Percentiles rank a stretch among this genome's conserved stretches.
phyloP scores from a whole-genome alignment of 192 early-diverging fungal genomes.

The Allomyces javanicus region DNA sequence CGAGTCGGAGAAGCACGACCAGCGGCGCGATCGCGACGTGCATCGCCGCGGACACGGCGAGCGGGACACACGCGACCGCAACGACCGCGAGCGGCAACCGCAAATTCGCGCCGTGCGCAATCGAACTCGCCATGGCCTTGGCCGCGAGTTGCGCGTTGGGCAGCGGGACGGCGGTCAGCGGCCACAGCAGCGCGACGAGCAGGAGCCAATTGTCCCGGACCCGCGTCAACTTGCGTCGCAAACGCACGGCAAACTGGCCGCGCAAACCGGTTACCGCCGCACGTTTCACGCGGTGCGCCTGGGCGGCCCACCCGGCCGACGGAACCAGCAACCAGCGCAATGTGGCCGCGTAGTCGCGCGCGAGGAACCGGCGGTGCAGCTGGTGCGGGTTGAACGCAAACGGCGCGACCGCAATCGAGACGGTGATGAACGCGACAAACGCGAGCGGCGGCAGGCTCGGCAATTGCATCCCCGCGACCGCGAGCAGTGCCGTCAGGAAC shows the following conservation, averaged over 20 bases:
- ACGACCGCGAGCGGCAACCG: not conserved
- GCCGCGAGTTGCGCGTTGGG: no score
- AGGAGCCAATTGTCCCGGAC: no score
- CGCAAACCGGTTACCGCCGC: no score
- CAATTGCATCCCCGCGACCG: conserved; percentile 52
- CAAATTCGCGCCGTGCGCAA: not conserved
- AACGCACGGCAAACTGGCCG: no score
- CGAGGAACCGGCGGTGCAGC: conserved; percentile 57
- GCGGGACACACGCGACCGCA: not conserved
- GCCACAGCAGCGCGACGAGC: no score
- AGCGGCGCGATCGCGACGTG: not conserved
- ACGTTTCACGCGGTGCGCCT: no score
- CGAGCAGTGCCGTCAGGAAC: conserved; percentile 42
- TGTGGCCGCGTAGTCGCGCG: conserved; percentile 37
- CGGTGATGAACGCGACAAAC: conserved; percentile 66
- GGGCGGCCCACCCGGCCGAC: not conserved
- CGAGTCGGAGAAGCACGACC: not conserved
- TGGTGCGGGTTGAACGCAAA: conserved; percentile 82
- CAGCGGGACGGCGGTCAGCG: no score
- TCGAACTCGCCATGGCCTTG: not conserved
- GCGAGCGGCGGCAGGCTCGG: conserved; percentile 42
- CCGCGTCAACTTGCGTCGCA: no score
- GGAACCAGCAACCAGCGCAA: conserved; percentile 3
- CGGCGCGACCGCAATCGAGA: conserved; percentile 55
- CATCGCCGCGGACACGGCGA: not conserved